Conservation (phyloP, 2,329 filamentous ascomycete genomes). For the Aspergillus fijiensis region DNA sequence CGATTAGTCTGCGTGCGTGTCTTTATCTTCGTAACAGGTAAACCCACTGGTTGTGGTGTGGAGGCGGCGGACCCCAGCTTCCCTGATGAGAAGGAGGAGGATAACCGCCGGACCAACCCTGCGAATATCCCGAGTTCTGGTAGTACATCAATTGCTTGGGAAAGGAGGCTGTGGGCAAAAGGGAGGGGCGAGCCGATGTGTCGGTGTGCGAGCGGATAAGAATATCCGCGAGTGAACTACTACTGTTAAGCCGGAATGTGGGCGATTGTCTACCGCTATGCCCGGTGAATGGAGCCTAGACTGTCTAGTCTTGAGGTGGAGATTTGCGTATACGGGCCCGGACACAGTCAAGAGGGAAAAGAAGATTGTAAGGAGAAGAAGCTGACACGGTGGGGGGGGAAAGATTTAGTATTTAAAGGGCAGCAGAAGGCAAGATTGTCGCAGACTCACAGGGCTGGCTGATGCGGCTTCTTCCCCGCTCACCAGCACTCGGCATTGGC, state of each 20-base stretch:
- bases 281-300: background rate
- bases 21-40: too few species aligned
- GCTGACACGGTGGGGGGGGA: constrained; percentile 1
- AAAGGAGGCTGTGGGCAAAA: background rate
- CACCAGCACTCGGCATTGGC: background rate
- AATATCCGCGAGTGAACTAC: background rate
- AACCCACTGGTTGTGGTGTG: constrained; percentile 16
- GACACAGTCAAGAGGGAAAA: too few species aligned
- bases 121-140: constrained; percentile 12
- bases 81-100: constrained; percentile 13
- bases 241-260: background rate
- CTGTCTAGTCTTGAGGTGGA: background rate
- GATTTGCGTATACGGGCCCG: too few species aligned
- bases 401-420: constrained; percentile 7
- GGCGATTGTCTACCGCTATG: background rate
- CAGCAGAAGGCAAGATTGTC: constrained; percentile 3
- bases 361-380: background rate
- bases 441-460: constrained; percentile 15
- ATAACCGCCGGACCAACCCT: constrained; percentile 19
- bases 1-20: background rate
- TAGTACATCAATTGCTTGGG: constrained; percentile 23
- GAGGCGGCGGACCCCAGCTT: constrained; percentile 16
- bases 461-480: constrained; percentile 9
- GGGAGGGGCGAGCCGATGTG: background rate
- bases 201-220: background rate